Base-by-base conservation (phyloP, 768 basidiomycete genomes). In the Kwoniella botswanensis region DNA sequence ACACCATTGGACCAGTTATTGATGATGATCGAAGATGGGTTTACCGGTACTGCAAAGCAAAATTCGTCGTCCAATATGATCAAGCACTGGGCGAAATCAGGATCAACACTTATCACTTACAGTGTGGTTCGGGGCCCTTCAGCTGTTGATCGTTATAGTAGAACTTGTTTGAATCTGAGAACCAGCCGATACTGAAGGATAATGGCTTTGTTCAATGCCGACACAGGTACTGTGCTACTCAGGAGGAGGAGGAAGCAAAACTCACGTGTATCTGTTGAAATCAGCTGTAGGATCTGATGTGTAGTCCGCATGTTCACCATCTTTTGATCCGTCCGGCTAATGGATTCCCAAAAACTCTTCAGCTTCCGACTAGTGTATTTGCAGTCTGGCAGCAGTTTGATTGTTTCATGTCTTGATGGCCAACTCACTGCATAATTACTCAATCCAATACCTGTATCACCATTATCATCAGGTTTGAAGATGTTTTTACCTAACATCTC, bases 1-100 rank as follows among this genome's bases (percentile, higher is more conserved):
- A 55, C 63, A 35, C 53, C 53, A 24, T 65, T 65, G 13, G 63
- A 22, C 63, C 63, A 65, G 53, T 65, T 53, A 53, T 65, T 65
- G 63, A 65, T 65, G 50, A 55, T 55, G 52, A 65, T 21, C 21
- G 63, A 35, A 52, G 21, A 63, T 18, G 43, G 43, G 18, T 50
- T 63, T 7, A 41, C 21, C 3, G 62, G 62, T 26, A 63, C 62
- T 63, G n/a, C 21, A n/a, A 21, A 13, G 4, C n/a, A 3, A 42
- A 0, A 41, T n/a, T 55, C 24, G 29, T 17, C 22, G 5, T 6
- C 26, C 17, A 22, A 5, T 15, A 58, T 29, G 56, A 58, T 29
- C 22, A 22, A 35, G 35, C 4, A 6, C 1, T 35, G 35, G 35
- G 6, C 5, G 35, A 35, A 35, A 6, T 35, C 4, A 35, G 35